phyloP scores from a whole-genome alignment of 164 flowering plant genomes.

The Chimonanthus salicifolius region DNA sequence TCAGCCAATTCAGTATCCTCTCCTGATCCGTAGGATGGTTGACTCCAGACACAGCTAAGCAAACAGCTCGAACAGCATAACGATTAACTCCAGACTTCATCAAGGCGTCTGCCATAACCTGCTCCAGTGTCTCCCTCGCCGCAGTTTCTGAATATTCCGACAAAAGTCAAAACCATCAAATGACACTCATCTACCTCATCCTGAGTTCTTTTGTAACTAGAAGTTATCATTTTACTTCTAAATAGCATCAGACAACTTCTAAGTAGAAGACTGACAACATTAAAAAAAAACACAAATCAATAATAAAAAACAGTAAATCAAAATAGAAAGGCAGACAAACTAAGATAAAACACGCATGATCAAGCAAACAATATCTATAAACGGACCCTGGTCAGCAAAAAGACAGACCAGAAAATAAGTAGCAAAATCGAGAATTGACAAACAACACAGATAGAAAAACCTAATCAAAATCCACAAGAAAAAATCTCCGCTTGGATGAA shows the following conservation, averaged over 20 bases:
- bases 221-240: background rate
- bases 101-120: constrained; percentile 82
- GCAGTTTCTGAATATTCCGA: constrained; percentile 50
- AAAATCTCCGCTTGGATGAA: too few relatives aligned
- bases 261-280: background rate
- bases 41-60: constrained; percentile 89
- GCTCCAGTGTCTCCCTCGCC: constrained; percentile 74
- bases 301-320: background rate
- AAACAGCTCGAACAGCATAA: constrained; percentile 77
- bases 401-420: too few relatives aligned
- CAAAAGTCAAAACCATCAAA: background rate
- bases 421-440: too few relatives aligned
- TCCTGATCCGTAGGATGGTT: constrained; percentile 83
- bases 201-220: background rate
- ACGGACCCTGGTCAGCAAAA: too few relatives aligned
- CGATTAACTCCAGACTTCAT: constrained; percentile 46
- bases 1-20: constrained; percentile 72
- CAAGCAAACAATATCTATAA: too few relatives aligned
- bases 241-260: background rate
- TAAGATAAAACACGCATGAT: too few relatives aligned
- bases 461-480: too few relatives aligned
- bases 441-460: too few relatives aligned
- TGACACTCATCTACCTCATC: background rate
- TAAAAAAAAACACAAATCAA: background rate
- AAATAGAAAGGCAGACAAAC: background rate